phyloP scores from a whole-genome alignment of 306 rosid species.

The Dicorynia guianensis region DNA sequence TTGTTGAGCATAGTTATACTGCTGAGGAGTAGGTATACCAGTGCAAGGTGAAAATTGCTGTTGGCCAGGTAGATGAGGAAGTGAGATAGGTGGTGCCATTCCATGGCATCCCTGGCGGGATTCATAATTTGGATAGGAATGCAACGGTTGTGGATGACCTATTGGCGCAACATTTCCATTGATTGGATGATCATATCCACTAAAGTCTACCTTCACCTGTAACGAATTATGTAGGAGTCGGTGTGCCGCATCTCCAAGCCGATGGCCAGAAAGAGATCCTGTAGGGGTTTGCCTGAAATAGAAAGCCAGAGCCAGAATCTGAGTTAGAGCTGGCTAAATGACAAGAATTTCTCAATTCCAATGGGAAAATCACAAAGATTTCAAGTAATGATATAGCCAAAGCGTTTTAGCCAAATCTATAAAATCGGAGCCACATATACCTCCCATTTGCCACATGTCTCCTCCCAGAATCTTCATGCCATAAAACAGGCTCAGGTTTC shows the following conservation, averaged over 20 bases:
- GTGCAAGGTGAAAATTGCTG: slow-evolving; percentile 39
- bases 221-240: slow-evolving; percentile 71
- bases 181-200: slow-evolving; percentile 47
- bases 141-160: slow-evolving; percentile 39
- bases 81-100: slow-evolving; percentile 44
- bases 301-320: slow-evolving; percentile 21
- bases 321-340: slow-evolving; percentile 14
- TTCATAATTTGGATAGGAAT: slow-evolving; percentile 44
- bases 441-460: slow-evolving; percentile 52
- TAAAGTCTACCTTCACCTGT: slow-evolving; percentile 48
- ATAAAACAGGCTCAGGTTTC: slow-evolving; percentile 75
- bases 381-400: background rate
- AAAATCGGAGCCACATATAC: slow-evolving; percentile 39
- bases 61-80: slow-evolving; percentile 44
- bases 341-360: slow-evolving; percentile 16
- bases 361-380: slow-evolving; percentile 13
- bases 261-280: slow-evolving; percentile 68
- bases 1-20: slow-evolving; percentile 49
- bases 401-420: slow-evolving; percentile 10
- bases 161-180: slow-evolving; percentile 44
- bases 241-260: slow-evolving; percentile 74
- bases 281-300: slow-evolving; percentile 66
- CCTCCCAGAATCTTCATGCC: slow-evolving; percentile 94
- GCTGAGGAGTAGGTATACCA: slow-evolving; percentile 38
- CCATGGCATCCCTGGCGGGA: slow-evolving; percentile 44